Percentiles rank a stretch among this genome's conserved stretches.
Evolutionary conservation across 2,329 filamentous ascomycete species (phyloP).

Genomic region (Verticillium tricorpus): DNA sequence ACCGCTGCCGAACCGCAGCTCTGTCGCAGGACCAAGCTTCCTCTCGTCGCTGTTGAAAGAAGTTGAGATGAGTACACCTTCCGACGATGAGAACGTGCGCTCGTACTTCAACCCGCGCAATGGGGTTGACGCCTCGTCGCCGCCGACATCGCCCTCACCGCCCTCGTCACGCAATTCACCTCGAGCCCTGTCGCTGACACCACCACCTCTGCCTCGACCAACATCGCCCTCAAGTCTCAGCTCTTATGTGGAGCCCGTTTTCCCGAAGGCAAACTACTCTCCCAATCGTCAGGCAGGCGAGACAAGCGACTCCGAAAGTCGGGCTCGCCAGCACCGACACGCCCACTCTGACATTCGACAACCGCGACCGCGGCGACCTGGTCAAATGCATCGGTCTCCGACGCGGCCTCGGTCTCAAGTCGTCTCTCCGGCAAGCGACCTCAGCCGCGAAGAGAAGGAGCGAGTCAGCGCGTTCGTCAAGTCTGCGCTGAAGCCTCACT

Average conservation of each 20-base stretch:
- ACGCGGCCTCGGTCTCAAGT: constrained; percentile 49
- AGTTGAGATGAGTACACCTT: constrained; percentile 63
- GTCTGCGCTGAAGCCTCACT: constrained; percentile 74
- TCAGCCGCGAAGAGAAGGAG: constrained; percentile 81
- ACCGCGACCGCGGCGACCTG: constrained; percentile 44
- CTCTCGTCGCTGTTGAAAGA: constrained; percentile 83
- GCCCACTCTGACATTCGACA: constrained; percentile 43
- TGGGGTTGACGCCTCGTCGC: constrained; percentile 47
- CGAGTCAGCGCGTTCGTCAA: constrained; percentile 88
- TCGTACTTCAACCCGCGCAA: constrained; percentile 28
- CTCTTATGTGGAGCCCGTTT: constrained; percentile 68
- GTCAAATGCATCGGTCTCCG: constrained; percentile 31
- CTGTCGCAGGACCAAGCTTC: constrained; percentile 66
- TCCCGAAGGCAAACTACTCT: constrained; percentile 71
- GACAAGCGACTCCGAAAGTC: constrained; percentile 39
- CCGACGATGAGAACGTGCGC: constrained; percentile 51
- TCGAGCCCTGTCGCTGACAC: constrained; percentile 62
- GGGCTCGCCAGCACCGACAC: constrained; percentile 22
- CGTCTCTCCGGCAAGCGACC: constrained; percentile 59
- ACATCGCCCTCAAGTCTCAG: constrained; percentile 65
- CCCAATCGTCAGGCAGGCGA: constrained; percentile 46
- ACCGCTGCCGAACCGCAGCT: constrained; percentile 11
- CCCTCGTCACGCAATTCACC: constrained; percentile 63
- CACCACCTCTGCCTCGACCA: constrained; percentile 62
- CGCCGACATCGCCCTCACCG: constrained; percentile 57